Percentiles rank a stretch among this genome's conserved stretches.
phyloP scores from a whole-genome alignment of 805 yeast species.

The Kodamaea sagamina region DNA sequence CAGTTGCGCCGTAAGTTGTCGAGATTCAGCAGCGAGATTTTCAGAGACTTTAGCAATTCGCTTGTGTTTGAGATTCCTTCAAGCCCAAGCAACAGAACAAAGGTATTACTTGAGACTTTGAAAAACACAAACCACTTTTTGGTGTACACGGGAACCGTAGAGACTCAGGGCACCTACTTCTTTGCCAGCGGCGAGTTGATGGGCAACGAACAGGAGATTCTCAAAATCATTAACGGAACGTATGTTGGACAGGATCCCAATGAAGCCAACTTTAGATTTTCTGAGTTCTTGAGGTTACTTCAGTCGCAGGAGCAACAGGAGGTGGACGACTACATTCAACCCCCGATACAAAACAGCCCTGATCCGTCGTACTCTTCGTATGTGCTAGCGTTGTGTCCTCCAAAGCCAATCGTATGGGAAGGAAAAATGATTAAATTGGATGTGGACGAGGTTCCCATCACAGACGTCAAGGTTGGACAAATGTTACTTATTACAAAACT shows the following conservation, averaged over 20 bases:
- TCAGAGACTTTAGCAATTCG: conserved; percentile 73
- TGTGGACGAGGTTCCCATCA: conserved; percentile 47
- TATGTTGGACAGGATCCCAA: conserved; percentile 39
- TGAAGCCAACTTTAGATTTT: conserved; percentile 27
- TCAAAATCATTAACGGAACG: conserved; percentile 41
- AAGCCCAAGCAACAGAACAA: conserved; percentile 45
- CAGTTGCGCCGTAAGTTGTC: conserved; percentile 78
- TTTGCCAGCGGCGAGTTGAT: conserved; percentile 67
- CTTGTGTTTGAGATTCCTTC: conserved; percentile 55
- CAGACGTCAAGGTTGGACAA: conserved; percentile 67
- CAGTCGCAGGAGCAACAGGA: conserved; percentile 13
- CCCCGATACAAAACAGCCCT: conserved; percentile 23
- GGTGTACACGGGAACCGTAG: conserved; percentile 70
- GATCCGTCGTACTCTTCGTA: conserved; percentile 53
- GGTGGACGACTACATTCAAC: conserved; percentile 13
- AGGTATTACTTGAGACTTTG: conserved; percentile 56
- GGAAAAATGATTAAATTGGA: conserved; percentile 68
- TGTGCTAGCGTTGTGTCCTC: conserved; percentile 71
- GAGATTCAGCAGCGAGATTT: conserved; percentile 69
- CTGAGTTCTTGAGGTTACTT: conserved; percentile 24
- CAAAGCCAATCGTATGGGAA: conserved; percentile 88
- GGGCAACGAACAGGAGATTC: conserved; percentile 41
- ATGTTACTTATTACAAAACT: conserved; percentile 70
- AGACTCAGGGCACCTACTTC: conserved; percentile 74
- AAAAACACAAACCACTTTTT: conserved; percentile 71